Evolutionary conservation across 2,329 filamentous ascomycete genomes (phyloP).

Genomic region (Plenodomus biglobosus): DNA sequence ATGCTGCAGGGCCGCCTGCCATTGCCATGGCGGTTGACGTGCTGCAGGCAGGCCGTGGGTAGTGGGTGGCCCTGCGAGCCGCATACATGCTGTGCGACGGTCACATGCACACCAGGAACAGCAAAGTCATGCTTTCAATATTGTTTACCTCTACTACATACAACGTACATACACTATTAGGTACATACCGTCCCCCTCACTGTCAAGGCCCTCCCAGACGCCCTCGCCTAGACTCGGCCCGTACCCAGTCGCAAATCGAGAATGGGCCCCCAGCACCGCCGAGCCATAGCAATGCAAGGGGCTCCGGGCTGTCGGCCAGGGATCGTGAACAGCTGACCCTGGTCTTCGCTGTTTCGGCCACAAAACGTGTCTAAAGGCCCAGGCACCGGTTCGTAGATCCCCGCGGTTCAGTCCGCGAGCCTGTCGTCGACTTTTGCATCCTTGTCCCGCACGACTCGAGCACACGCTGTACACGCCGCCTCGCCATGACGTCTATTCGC

Average conservation of each 20-base stretch:
- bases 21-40: slow-evolving; percentile 18
- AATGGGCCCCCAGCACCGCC: slow-evolving; percentile 21
- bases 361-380: slow-evolving; percentile 38
- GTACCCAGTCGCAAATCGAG: slow-evolving; percentile 43
- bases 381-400: slow-evolving; percentile 44
- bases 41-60: slow-evolving; percentile 18
- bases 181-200: no score
- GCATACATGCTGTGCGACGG: slow-evolving; percentile 9
- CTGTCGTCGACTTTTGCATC: slow-evolving; percentile 10
- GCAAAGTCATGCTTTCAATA: slow-evolving; percentile 9
- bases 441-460: slow-evolving; percentile 5
- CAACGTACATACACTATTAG: slow-evolving; percentile 29
- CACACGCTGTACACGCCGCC: slow-evolving; percentile 1
- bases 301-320: slow-evolving; percentile 16
- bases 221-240: slow-evolving; percentile 26
- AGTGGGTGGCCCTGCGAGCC: slow-evolving; percentile 14
- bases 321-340: slow-evolving; percentile 21
- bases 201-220: neutral
- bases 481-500: slow-evolving; percentile 3
- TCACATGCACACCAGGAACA: slow-evolving; percentile 9
- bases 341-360: slow-evolving; percentile 36
- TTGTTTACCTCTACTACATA: slow-evolving; percentile 8
- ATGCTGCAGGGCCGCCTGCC: slow-evolving; percentile 15
- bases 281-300: slow-evolving; percentile 23
- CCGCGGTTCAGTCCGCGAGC: slow-evolving; percentile 35